Evolutionary conservation across 495 filamentous ascomycete genomes (phyloP), one percentile per base, ranked within the genome.

Genomic region (Penicillium macrosclerotiorum): DNA sequence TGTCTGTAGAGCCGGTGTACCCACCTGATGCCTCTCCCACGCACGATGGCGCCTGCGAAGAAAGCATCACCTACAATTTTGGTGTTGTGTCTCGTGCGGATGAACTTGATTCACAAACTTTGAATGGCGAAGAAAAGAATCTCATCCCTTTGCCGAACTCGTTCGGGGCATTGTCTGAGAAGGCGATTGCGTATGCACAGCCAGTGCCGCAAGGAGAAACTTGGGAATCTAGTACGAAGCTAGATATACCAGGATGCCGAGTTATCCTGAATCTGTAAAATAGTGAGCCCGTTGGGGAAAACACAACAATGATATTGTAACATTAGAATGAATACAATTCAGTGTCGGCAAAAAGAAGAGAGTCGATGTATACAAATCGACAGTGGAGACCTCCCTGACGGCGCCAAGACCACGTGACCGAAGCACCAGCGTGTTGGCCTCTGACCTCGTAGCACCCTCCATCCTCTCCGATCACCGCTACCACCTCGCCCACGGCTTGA

Each of bases 141-240:
- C 26, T 75, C 22, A 30, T 47, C 3, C 45, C 57, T 14, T 24
- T 67, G 4, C 57, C 60, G 22, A 60, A 63, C 39, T 55, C 60
- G 14, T 79, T 80, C 49, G 75, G 76, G 2, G 73, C 73, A 31
- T 46, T 77, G 27, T 77, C 74, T 6, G 75, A 76, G 37, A 71
- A 74, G 45, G 72, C 69, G 14, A 72, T 80, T 38, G 69, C 64
- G 11, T 74, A 71, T 45, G 51, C 60, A 14, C 67, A 67, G 42
- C 63, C 63, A 12, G 19, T 61, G 27, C 9, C 35, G 26, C 40
- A 45, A 32, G 37, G 32, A 39, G 45, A 34, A 16, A 31, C 13
- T 19, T 36, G 43, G 5, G 48, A 57, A 20, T 64, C 57, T 31
- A 52, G 49, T 38, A 72, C 69, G 0, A 73, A 75, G 35, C 45